A percentile compares a stretch with the other conserved stretches of the same genome.
Evolutionary conservation across 1,284 basidiomycete species (phyloP).

Genomic region (Coriolopsis trogii): DNA sequence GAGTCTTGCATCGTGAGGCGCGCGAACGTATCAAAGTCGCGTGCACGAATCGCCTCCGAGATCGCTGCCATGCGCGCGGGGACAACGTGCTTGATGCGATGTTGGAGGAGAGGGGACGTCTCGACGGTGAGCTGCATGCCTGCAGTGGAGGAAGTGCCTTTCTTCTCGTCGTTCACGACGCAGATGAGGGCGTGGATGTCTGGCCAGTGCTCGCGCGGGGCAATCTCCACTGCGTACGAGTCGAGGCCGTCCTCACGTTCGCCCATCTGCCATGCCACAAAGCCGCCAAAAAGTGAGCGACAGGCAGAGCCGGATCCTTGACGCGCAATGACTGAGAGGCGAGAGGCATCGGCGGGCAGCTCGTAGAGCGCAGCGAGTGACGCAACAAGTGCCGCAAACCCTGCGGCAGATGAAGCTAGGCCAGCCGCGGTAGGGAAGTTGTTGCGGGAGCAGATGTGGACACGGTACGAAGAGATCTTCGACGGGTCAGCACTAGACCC

Average conservation of each 20-base stretch:
- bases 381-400: conserved; percentile 92
- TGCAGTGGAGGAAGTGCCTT: conserved; percentile 92
- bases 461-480: conserved; percentile 72
- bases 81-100: conserved; percentile 88
- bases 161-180: conserved; percentile 96
- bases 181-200: conserved; percentile 97
- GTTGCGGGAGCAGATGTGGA: conserved; percentile 95
- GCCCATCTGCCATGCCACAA: conserved; percentile 95
- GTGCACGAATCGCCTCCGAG: conserved; percentile 74
- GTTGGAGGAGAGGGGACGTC: conserved; percentile 87
- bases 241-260: conserved; percentile 73
- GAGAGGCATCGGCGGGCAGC: conserved; percentile 66
- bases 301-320: conserved; percentile 98
- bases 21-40: conserved; percentile 91
- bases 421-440: conserved; percentile 99
- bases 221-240: conserved; percentile 88
- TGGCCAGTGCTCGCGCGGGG: conserved; percentile 89
- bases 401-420: conserved; percentile 95
- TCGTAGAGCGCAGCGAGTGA: conserved; percentile 89
- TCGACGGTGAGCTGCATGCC: conserved; percentile 98
- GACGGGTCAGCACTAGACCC: conserved; percentile 9
- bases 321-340: conserved; percentile 92
- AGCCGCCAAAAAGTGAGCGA: conserved; percentile 96
- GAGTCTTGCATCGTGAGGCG: conserved; percentile 95
- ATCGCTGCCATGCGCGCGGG: conserved; percentile 88